phyloP scores from a whole-genome alignment of 306 rosid genomes.

The Dryas octopetala region DNA sequence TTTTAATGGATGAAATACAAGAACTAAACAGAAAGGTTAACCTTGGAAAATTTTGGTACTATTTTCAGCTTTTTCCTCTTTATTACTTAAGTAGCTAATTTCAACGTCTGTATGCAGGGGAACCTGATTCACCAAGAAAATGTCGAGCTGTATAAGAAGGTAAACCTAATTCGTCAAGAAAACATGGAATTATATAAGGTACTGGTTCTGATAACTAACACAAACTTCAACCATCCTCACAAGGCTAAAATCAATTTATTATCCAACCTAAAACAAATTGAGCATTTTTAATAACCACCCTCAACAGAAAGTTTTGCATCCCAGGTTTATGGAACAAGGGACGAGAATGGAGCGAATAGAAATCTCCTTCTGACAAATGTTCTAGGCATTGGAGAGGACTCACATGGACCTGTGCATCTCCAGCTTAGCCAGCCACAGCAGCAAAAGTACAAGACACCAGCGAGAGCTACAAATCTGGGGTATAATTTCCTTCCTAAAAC shows the following conservation, averaged over 20 bases:
- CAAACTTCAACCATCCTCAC: slow-evolving; percentile 22
- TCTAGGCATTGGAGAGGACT: slow-evolving; percentile 52
- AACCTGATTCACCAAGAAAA: slow-evolving; percentile 78
- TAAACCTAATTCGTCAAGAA: slow-evolving; percentile 64
- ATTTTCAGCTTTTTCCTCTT: slow-evolving; percentile 2
- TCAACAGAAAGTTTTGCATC: slow-evolving; percentile 34
- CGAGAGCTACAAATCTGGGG: slow-evolving; percentile 63
- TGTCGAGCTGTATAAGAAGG: slow-evolving; percentile 66
- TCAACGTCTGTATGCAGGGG: slow-evolving; percentile 50
- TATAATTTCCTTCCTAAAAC: slow-evolving; percentile 34
- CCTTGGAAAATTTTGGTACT: slow-evolving; percentile 26
- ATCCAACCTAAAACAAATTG: slow-evolving; percentile 17
- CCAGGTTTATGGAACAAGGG: slow-evolving; percentile 79
- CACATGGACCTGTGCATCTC: slow-evolving; percentile 65
- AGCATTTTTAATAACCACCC: slow-evolving; percentile 34
- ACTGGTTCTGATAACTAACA: slow-evolving; percentile 30
- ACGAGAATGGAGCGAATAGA: slow-evolving; percentile 42
- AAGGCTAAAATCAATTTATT: slow-evolving; percentile 8
- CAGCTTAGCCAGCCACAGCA: slow-evolving; percentile 85
- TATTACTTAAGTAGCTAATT: slow-evolving; percentile 15
- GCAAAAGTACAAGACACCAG: slow-evolving; percentile 41
- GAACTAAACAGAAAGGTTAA: slow-evolving; percentile 85
- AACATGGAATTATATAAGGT: slow-evolving; percentile 60
- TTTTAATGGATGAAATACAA: slow-evolving; percentile 72
- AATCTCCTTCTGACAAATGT: slow-evolving; percentile 43